phyloP scores from a whole-genome alignment of 2,329 filamentous ascomycete genomes.

The Neofusicoccum laricinum region DNA sequence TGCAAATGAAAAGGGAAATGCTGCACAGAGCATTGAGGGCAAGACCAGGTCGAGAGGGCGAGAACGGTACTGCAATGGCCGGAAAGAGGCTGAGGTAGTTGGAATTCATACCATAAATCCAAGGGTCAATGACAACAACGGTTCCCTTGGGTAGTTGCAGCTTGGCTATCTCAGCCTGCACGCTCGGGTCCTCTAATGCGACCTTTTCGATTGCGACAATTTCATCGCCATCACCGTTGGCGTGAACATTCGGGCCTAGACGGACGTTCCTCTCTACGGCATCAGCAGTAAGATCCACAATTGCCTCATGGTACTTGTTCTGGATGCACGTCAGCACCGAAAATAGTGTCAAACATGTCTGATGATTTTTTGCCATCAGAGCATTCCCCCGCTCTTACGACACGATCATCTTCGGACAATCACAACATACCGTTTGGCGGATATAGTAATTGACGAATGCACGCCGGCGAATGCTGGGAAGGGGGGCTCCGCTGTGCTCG shows the following conservation, averaged over 20 bases:
- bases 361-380: not conserved
- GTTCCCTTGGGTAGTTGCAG: slow-evolving; percentile 57
- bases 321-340: slow-evolving; percentile 24
- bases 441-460: slow-evolving; percentile 59
- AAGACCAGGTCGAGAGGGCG: too few species aligned
- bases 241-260: slow-evolving; percentile 57
- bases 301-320: slow-evolving; percentile 62
- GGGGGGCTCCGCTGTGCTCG: slow-evolving; percentile 52
- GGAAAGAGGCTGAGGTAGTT: too few species aligned
- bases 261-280: slow-evolving; percentile 57
- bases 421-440: slow-evolving; percentile 50
- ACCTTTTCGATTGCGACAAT: slow-evolving; percentile 57
- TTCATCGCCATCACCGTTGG: slow-evolving; percentile 58
- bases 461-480: slow-evolving; percentile 54
- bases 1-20: not conserved
- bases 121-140: slow-evolving; percentile 59
- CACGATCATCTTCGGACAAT: too few species aligned
- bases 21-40: too few species aligned
- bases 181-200: slow-evolving; percentile 54
- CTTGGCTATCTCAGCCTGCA: slow-evolving; percentile 59
- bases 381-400: not conserved
- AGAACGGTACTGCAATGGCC: too few species aligned
- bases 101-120: slow-evolving; percentile 58
- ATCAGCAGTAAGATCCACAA: slow-evolving; percentile 52
- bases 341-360: slow-evolving; percentile 4